phyloP scores from a whole-genome alignment of 73 alveolate genomes.

The Effrenium voratum region DNA sequence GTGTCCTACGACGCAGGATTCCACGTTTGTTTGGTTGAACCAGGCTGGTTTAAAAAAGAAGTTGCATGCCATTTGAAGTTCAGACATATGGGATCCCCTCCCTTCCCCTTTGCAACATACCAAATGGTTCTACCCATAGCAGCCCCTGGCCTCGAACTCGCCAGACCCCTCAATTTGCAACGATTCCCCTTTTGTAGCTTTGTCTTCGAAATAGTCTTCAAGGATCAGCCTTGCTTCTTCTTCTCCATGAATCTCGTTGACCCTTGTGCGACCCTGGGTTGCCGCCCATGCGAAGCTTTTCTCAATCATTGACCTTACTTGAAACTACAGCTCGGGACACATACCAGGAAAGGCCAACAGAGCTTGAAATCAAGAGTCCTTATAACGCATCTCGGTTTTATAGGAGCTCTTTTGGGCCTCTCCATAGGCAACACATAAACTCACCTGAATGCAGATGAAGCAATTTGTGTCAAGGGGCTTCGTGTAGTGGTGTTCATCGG shows the following conservation, averaged over 20 bases:
- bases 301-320: no score
- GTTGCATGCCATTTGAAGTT: neutral
- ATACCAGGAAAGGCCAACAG: no score
- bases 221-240: neutral
- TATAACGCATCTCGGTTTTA: no score
- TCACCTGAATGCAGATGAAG: no score
- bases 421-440: no score
- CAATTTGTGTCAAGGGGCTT: neutral
- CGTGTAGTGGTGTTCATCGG: neutral
- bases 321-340: no score
- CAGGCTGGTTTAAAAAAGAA: no score
- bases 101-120: no score
- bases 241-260: neutral
- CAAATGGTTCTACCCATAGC: neutral
- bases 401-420: no score
- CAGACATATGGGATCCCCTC: neutral
- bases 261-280: neutral
- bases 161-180: neutral
- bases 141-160: neutral
- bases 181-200: neutral
- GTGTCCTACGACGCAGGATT: no score
- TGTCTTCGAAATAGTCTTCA: neutral
- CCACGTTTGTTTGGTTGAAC: no score
- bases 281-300: neutral
- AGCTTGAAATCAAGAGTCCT: no score